A percentile compares a stretch with the other conserved stretches of the same genome.
Conservation (phyloP, 805 yeast species). For the Cyberlindnera mycetangii region DNA sequence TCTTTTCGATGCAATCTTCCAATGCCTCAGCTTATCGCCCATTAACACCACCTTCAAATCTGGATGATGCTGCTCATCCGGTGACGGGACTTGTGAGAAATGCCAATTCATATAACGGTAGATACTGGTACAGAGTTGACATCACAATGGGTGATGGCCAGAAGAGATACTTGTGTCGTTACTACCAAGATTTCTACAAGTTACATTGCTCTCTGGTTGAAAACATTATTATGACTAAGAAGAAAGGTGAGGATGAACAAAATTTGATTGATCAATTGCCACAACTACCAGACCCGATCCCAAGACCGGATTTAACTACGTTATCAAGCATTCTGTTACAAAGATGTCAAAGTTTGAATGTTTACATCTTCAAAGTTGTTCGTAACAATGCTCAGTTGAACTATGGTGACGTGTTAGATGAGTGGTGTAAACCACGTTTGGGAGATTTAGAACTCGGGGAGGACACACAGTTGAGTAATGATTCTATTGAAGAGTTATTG, state of each 20-base stretch:
- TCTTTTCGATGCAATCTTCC: constrained; percentile 4
- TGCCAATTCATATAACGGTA: constrained; percentile 38
- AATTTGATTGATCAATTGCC: constrained; percentile 33
- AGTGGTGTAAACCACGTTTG: constrained; percentile 29
- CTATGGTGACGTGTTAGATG: constrained; percentile 26
- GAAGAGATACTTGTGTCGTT: constrained; percentile 42
- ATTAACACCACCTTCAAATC: neutral
- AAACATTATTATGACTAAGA: constrained; percentile 14
- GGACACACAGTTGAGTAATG: constrained; percentile 17
- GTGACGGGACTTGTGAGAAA: constrained; percentile 37
- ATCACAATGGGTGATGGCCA: constrained; percentile 34
- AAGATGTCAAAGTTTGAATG: constrained; percentile 40
- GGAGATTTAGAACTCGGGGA: constrained; percentile 31
- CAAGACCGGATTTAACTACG: constrained; percentile 34
- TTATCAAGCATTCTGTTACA: constrained; percentile 31
- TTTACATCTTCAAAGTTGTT: constrained; percentile 38
- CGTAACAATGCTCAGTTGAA: constrained; percentile 25
- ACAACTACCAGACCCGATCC: constrained; percentile 46
- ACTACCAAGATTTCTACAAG: constrained; percentile 50
- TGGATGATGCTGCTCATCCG: constrained; percentile 25
- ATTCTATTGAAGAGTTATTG: constrained; percentile 22
- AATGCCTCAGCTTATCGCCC: neutral
- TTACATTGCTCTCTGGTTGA: constrained; percentile 37
- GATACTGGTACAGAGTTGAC: constrained; percentile 52
- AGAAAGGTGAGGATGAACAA: constrained; percentile 1